phyloP scores from a whole-genome alignment of 768 basidiomycete species.

The Phallus indusiatus region DNA sequence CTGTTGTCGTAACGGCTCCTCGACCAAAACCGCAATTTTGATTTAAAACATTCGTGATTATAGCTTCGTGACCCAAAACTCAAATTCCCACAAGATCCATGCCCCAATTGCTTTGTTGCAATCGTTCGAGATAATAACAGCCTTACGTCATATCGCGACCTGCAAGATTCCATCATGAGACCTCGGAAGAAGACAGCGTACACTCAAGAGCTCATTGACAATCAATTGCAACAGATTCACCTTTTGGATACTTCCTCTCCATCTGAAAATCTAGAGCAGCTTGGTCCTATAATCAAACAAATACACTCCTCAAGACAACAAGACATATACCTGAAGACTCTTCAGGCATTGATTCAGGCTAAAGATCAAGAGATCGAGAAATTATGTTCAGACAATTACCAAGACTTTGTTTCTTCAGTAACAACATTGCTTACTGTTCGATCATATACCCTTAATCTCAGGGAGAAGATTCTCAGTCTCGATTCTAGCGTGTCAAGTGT shows the following conservation, averaged over 20 bases:
- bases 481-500: constrained; percentile 85
- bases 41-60: too few relatives aligned
- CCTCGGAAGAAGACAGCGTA: constrained; percentile 62
- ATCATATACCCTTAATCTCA: constrained; percentile 90
- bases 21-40: too few relatives aligned
- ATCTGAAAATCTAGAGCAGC: constrained; percentile 90
- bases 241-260: constrained; percentile 80
- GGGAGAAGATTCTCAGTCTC: constrained; percentile 81
- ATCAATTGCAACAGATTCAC: constrained; percentile 87
- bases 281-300: constrained; percentile 91
- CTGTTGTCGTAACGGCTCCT: too few relatives aligned
- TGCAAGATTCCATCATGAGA: constrained; percentile 39
- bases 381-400: constrained; percentile 94
- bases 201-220: constrained; percentile 78
- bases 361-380: constrained; percentile 95
- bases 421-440: constrained; percentile 95
- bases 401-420: constrained; percentile 95
- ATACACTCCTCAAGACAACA: constrained; percentile 84
- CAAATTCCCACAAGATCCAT: too few relatives aligned
- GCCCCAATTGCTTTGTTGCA: too few relatives aligned
- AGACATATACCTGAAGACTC: constrained; percentile 77
- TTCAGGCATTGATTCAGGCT: constrained; percentile 82
- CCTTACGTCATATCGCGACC: too few relatives aligned
- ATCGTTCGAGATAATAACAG: too few relatives aligned
- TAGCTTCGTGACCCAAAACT: too few relatives aligned